Percentiles rank a stretch among this genome's conserved stretches.
phyloP scores from a whole-genome alignment of 805 yeast genomes.

The Suhomyces kilbournensis region DNA sequence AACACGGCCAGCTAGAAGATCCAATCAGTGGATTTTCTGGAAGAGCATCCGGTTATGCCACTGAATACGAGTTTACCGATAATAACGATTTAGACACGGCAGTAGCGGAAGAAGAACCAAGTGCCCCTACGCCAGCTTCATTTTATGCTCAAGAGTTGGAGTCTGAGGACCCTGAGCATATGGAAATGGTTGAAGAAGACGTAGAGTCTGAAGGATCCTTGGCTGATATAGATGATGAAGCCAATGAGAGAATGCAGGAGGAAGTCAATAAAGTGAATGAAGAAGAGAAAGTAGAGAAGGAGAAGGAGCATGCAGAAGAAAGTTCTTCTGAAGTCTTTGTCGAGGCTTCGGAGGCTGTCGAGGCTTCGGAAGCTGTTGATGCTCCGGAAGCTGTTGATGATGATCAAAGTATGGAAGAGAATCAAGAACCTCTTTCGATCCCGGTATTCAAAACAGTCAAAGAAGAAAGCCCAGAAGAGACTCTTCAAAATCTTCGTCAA shows the following conservation, averaged over 20 bases:
- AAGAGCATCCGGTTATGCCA: conserved; percentile 4
- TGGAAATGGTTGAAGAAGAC: conserved; percentile 10
- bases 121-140: conserved; percentile 12
- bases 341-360: neutral
- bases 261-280: neutral
- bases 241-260: neutral
- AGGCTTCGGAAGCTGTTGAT: neutral
- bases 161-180: neutral
- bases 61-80: conserved; percentile 18
- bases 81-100: conserved; percentile 1
- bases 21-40: neutral
- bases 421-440: neutral
- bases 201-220: conserved; percentile 16
- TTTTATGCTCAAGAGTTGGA: conserved; percentile 7
- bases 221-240: conserved; percentile 16
- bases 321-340: neutral
- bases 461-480: conserved; percentile 23
- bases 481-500: conserved; percentile 18
- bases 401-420: neutral
- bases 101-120: neutral
- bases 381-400: neutral
- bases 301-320: neutral
- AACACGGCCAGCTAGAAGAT: neutral
- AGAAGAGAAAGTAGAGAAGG: neutral
- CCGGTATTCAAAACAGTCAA: conserved; percentile 28